Percentiles rank a stretch among this genome's conserved stretches.
Conservation (phyloP, 352 stramenopile species). For the Phytophthora agathidicida region DNA sequence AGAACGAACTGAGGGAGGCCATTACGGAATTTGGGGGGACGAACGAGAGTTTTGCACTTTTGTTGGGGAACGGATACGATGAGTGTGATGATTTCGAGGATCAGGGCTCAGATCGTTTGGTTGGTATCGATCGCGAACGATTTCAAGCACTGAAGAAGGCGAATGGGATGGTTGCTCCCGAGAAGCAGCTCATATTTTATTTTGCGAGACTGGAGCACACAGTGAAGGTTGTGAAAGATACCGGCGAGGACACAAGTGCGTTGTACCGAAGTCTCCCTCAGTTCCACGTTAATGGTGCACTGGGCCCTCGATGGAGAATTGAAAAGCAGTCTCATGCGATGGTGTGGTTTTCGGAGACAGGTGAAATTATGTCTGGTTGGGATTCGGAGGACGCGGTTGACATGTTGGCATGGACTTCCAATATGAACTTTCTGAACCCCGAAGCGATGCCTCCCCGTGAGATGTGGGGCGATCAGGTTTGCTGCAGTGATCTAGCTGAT, state of each 20-base stretch:
- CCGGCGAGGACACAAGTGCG: not conserved
- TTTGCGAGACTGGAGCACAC: conserved; percentile 3
- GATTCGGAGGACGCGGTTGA: not conserved
- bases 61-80: not conserved
- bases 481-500: not conserved
- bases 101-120: not conserved
- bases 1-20: not conserved
- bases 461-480: conserved; percentile 1
- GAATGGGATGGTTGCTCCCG: not conserved
- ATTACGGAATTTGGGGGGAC: not conserved
- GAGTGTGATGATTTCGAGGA: not conserved
- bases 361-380: not conserved
- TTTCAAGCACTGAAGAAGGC: conserved; percentile 14
- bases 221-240: conserved; percentile 1
- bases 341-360: not conserved
- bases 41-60: conserved; percentile 10
- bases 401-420: not conserved
- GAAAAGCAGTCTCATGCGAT: not conserved
- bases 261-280: conserved; percentile 3
- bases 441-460: not conserved
- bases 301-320: not conserved
- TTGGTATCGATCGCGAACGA: not conserved
- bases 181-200: conserved; percentile 13
- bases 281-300: not conserved
- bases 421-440: conserved; percentile 10